Percentiles rank a stretch among this genome's conserved stretches.
phyloP scores from a whole-genome alignment of 108 stramenopile species.

The Schizochytrium sp. region DNA sequence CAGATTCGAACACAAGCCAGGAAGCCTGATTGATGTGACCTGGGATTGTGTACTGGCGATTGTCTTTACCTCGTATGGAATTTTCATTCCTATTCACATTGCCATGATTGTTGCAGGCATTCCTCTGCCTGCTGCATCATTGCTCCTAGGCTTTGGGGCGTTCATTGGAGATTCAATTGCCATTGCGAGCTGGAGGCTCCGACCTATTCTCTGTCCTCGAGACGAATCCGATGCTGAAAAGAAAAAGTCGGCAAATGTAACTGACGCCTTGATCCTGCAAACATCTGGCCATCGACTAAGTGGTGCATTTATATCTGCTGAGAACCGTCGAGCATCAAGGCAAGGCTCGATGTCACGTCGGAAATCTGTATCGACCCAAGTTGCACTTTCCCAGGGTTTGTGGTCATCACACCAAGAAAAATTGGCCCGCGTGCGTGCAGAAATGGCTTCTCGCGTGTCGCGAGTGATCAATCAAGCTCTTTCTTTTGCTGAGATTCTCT shows the following conservation, averaged over 20 bases:
- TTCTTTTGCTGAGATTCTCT: not conserved
- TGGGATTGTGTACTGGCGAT: slow-evolving; percentile 1
- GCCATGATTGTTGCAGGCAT: not conserved
- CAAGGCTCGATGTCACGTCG: not conserved
- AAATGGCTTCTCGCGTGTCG: not conserved
- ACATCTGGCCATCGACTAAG: not conserved
- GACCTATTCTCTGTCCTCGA: not conserved
- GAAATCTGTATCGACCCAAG: not conserved
- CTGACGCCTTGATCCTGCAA: not conserved
- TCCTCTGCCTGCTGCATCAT: too few species aligned
- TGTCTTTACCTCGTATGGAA: not conserved
- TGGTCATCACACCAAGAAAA: not conserved
- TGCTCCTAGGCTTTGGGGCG: not conserved
- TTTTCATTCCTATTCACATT: not conserved
- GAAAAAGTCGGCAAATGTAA: not conserved
- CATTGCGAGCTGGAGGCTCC: not conserved
- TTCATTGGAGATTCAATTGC: not conserved
- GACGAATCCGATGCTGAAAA: not conserved
- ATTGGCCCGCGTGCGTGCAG: not conserved
- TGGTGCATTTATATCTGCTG: not conserved
- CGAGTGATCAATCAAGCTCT: not conserved
- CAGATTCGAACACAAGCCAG: not conserved
- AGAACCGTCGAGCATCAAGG: not conserved
- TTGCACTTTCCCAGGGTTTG: not conserved
- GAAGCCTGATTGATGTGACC: not conserved